Base-by-base conservation (phyloP, 176 grass and related monocot species). In the Thinopyrum elongatum region DNA sequence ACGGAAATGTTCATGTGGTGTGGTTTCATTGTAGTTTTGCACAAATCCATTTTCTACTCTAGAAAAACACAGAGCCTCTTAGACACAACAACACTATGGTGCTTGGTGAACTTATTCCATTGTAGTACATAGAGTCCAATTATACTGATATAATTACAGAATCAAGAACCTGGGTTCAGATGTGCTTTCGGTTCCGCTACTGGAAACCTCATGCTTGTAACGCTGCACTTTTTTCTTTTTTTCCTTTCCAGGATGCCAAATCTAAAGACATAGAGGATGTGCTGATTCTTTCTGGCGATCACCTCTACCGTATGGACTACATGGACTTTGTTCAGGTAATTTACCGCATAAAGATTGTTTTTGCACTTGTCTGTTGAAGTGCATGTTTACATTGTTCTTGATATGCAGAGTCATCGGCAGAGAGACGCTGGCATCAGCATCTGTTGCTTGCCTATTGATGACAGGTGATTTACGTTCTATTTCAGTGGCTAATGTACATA, bases 221-320 rank as follows among this genome's bases (percentile, higher is more conserved):
- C 35, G 2, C 10, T 14, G 4, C n/a, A 13, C 0, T 0, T 44
- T 41, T 44, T 46, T 47, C 76, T 49, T 79, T 21, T 8, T 83
- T 15, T 13, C 2, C 11, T 75, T 46, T 70, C 16, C 11, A 98
- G 96, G 93, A 95, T 88, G 92, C 87, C 62, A 95, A 74, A 88
- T 80, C 83, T 70, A 98, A 86, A 82, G 90, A 94, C 51, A 98
- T 95, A 74, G 82, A 98, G 23, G 96, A 98, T 83, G 84, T 98
- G 21, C 36, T 98, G 58, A 98, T 98, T 85, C 93, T 98, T 82
- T 98, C 86, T 44, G 96, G 92, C 21, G 96, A 98, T 79, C 96
- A 95, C 74, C 90, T 98, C 19, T 95, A 98, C 70, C 83, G 92
- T 42, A 95, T 98, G 95, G 93, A 95, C 55, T 98, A 95, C 74